Percentiles rank a stretch among this genome's conserved stretches.
Evolutionary conservation across 2,329 filamentous ascomycete genomes (phyloP).

Genomic region (Ophiostoma sp.): DNA sequence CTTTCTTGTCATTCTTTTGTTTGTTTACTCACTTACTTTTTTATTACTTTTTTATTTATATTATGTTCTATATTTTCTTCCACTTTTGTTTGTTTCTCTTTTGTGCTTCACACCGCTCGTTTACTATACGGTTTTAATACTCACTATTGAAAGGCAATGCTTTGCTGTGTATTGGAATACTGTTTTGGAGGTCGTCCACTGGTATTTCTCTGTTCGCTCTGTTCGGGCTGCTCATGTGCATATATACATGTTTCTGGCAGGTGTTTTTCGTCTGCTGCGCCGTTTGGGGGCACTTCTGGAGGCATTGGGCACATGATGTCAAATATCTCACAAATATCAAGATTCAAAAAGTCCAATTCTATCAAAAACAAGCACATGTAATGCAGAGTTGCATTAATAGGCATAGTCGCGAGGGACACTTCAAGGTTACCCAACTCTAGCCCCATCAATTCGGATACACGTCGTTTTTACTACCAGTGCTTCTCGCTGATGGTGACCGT

Average conservation of each 20-base stretch:
- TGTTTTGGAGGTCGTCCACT: not conserved
- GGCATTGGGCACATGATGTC: not conserved
- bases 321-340: not conserved
- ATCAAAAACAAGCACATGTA: no score
- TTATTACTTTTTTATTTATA: not conserved
- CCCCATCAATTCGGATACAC: not conserved
- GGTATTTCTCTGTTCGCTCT: not conserved
- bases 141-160: not conserved
- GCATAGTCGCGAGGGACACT: no score
- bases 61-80: not conserved
- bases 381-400: no score
- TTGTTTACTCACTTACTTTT: not conserved
- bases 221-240: not conserved
- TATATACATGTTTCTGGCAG: not conserved
- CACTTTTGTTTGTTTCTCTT: not conserved
- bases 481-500: slow-evolving; percentile 59
- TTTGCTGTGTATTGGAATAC: not conserved
- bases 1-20: not conserved
- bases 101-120: not conserved
- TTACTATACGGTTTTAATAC: not conserved
- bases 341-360: not conserved
- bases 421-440: not conserved
- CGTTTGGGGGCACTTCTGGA: not conserved
- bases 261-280: not conserved
- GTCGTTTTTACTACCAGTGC: slow-evolving; percentile 52